Percentiles rank a stretch among this genome's conserved stretches.
phyloP scores from a whole-genome alignment of 1,139 yeast genomes.

The Saccharomyces pastorianus region DNA sequence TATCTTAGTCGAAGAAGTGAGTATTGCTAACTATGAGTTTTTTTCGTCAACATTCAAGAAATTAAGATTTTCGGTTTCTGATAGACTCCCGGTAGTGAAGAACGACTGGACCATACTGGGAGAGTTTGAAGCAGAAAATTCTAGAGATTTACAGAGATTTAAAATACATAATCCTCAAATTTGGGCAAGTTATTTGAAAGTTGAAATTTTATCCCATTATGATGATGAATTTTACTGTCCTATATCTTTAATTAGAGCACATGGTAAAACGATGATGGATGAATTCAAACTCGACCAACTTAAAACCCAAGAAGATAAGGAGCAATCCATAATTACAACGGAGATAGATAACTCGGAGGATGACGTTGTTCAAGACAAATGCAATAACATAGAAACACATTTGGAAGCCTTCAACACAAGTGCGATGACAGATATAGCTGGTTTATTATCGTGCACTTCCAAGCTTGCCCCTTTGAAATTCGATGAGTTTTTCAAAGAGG shows the following conservation, averaged over 20 bases:
- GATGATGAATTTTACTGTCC: slow-evolving; percentile 92
- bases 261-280: slow-evolving; percentile 95
- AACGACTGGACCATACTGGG: slow-evolving; percentile 67
- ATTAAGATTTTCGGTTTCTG: slow-evolving; percentile 65
- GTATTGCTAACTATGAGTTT: slow-evolving; percentile 83
- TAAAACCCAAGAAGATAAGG: slow-evolving; percentile 5
- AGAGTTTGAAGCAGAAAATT: slow-evolving; percentile 64
- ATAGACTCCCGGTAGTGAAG: slow-evolving; percentile 58
- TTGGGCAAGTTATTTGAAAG: slow-evolving; percentile 77
- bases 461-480: slow-evolving; percentile 29
- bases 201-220: slow-evolving; percentile 71
- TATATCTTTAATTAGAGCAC: slow-evolving; percentile 69
- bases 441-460: slow-evolving; percentile 30
- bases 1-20: slow-evolving; percentile 69
- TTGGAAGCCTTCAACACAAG: slow-evolving; percentile 13
- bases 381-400: slow-evolving; percentile 6
- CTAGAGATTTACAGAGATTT: slow-evolving; percentile 66
- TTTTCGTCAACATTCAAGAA: slow-evolving; percentile 77
- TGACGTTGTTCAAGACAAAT: background rate
- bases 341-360: slow-evolving; percentile 1
- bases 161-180: slow-evolving; percentile 66
- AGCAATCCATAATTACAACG: background rate
- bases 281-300: slow-evolving; percentile 57
- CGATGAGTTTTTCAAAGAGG: slow-evolving; percentile 28
- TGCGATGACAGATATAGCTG: slow-evolving; percentile 15